Base-by-base conservation (phyloP, 176 grass and related monocot genomes). In the Aegilops sharonensis region DNA sequence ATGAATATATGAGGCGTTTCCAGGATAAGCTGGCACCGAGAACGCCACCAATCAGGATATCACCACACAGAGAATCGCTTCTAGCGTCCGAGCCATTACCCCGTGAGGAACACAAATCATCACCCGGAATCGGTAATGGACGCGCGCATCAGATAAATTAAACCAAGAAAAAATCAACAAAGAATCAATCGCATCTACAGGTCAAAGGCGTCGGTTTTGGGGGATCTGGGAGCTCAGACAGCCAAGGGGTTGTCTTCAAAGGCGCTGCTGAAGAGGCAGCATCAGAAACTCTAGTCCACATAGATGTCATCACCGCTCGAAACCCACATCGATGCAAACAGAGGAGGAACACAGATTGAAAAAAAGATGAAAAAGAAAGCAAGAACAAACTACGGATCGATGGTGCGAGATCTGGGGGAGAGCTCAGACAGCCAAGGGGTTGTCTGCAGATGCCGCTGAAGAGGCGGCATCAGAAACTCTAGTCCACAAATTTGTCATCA, bases 381-480 rank as follows among this genome's bases (percentile, higher is more conserved):
- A 17, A 74, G 13, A 54, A 20, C 0, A 37, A 65, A 0, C 36
- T 20, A 15, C 5, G 3, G 11, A 24, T 8, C 0, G 2, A 3
- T n/a, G 47, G n/a, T 45, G 23, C 13, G 47, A 18, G 72, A 45
- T 68, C 30, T 73, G n/a, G 68, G 61, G 35, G 35, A 36, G 35
- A 85, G 85, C 86, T 94, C 92, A 94, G 92, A 91, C 86, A 91
- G 92, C 92, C 92, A 94, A 91, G 92, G 92, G 92, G 69, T 84
- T 94, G 84, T 94, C 92, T 60, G 89, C 92, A 94, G 78, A 74
- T 87, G 86, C 84, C 35, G 74, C 89, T 23, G 14, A 60, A 68
- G 75, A 31, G 75, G 76, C 68, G 88, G 80, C 24, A 81, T 94
- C 92, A 81, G 89, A 91, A 94, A 94, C 89, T 94, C 92, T 94